Conservation (phyloP, 306 rosid species). For the Gillenia trifoliata region DNA sequence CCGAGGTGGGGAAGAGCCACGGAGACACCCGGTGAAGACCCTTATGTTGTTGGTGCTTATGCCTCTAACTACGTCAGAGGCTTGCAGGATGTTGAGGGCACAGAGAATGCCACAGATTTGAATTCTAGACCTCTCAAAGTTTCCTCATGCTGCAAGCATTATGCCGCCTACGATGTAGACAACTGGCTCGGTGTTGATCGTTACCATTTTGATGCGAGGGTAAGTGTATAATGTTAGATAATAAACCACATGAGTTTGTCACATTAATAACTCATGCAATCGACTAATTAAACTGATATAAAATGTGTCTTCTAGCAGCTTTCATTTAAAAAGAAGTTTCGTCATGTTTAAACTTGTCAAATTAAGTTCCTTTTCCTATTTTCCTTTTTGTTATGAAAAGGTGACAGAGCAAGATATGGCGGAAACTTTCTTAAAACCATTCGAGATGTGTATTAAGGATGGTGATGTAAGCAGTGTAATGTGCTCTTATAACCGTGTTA, state of each 20-base stretch:
- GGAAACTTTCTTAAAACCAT: conserved; percentile 15
- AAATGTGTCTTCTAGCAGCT: not conserved
- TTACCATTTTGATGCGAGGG: conserved; percentile 16
- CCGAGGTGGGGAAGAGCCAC: conserved; percentile 22
- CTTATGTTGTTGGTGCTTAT: conserved; percentile 9
- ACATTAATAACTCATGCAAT: not conserved
- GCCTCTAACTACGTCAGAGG: conserved; percentile 20
- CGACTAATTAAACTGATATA: not conserved
- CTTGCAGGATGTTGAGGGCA: conserved; percentile 21
- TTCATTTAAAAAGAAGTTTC: too few relatives aligned
- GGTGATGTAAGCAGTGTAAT: conserved; percentile 24
- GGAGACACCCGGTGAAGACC: conserved; percentile 24
- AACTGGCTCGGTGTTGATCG: conserved; percentile 19
- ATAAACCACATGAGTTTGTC: too few relatives aligned
- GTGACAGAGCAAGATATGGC: conserved; percentile 21
- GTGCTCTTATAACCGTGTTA: conserved; percentile 20
- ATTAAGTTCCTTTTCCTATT: too few relatives aligned
- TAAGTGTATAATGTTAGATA: not conserved
- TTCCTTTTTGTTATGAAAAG: not conserved
- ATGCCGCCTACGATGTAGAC: conserved; percentile 16
- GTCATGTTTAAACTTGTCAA: too few relatives aligned
- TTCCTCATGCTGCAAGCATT: conserved; percentile 20
- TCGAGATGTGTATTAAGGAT: conserved; percentile 24
- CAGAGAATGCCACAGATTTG: conserved; percentile 8
- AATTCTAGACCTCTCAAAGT: conserved; percentile 21